Conservation (phyloP, 805 yeast genomes). For the Hagleromyces aurorensis region DNA sequence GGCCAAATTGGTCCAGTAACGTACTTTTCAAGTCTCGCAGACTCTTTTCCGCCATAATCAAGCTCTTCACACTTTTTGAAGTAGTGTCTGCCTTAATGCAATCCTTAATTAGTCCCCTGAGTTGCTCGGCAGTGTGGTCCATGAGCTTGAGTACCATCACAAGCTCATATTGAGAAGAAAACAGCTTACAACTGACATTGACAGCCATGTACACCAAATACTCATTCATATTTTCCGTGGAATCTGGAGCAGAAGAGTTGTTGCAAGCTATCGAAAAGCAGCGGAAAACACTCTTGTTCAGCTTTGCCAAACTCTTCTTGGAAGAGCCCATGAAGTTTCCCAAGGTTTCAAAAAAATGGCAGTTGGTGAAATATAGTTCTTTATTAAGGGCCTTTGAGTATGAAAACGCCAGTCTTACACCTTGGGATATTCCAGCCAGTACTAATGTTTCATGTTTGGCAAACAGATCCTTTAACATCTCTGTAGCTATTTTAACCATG, state of each 20-base stretch:
- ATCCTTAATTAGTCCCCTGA: conserved; percentile 19
- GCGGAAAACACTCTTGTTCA: conserved; percentile 11
- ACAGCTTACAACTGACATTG: conserved; percentile 17
- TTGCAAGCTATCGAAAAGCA: conserved; percentile 9
- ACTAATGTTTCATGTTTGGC: conserved; percentile 66
- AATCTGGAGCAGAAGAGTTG: conserved; percentile 6
- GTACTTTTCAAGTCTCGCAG: conserved; percentile 10
- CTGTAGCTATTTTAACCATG: conserved; percentile 42
- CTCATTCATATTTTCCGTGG: conserved; percentile 8
- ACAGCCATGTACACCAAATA: conserved; percentile 16
- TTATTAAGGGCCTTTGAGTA: conserved; percentile 26
- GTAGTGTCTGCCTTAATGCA: conserved; percentile 2
- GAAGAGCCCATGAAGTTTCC: conserved; percentile 14
- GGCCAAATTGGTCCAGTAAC: conserved; percentile 10
- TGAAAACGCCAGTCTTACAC: conserved; percentile 45
- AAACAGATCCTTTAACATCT: conserved; percentile 47
- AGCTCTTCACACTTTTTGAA: conserved; percentile 1
- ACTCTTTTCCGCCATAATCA: conserved; percentile 3
- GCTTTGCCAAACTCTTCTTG: conserved; percentile 16
- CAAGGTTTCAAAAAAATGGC: conserved; percentile 10
- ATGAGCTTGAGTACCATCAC: conserved; percentile 13
- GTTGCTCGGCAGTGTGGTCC: conserved; percentile 20
- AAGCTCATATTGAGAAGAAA: conserved; percentile 19
- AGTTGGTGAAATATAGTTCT: conserved; percentile 7
- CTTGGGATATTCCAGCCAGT: conserved; percentile 57